These are phyloP conservation scores for Coemansia guatemalensis DNA, from an alignment of 192 early-diverging fungal species.

Conservation along the genomic window DNA sequence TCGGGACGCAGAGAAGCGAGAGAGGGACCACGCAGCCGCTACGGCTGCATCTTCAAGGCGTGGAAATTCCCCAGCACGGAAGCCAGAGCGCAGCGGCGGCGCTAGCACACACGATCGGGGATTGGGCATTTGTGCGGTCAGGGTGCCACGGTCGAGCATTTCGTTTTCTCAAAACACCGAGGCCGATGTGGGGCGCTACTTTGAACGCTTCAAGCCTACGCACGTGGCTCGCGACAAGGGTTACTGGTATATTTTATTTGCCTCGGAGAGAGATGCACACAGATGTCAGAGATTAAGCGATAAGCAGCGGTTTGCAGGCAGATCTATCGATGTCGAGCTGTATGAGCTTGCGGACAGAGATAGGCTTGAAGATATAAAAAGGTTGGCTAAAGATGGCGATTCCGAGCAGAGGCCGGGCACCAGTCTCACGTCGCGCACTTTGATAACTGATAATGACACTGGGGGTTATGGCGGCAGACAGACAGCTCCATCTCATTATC, in stretches of 20 bases:
- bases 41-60: not conserved
- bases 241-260: slow-evolving; percentile 53
- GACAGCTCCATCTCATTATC: not conserved
- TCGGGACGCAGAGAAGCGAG: slow-evolving; percentile 8
- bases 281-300: slow-evolving; percentile 50
- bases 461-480: not conserved
- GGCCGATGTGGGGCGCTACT: slow-evolving; percentile 25
- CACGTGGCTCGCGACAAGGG: slow-evolving; percentile 30
- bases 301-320: slow-evolving; percentile 33
- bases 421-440: not conserved
- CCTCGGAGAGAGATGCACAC: slow-evolving; percentile 45
- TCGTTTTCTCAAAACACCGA: slow-evolving; percentile 45
- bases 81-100: not conserved
- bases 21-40: not conserved
- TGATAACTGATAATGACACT: not conserved
- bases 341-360: slow-evolving; percentile 23
- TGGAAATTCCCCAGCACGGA: not conserved
- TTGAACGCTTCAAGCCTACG: slow-evolving; percentile 44
- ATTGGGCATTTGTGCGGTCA: slow-evolving; percentile 10
- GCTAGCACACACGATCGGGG: not conserved
- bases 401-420: not conserved
- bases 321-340: slow-evolving; percentile 47
- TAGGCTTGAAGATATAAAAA: not conserved
- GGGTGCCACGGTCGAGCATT: slow-evolving; percentile 47
- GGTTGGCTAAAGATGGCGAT: not conserved